Evolutionary conservation across 108 stramenopile species (phyloP), one percentile per base, ranked within the genome.

Genomic region (Schizochytrium sp.): DNA sequence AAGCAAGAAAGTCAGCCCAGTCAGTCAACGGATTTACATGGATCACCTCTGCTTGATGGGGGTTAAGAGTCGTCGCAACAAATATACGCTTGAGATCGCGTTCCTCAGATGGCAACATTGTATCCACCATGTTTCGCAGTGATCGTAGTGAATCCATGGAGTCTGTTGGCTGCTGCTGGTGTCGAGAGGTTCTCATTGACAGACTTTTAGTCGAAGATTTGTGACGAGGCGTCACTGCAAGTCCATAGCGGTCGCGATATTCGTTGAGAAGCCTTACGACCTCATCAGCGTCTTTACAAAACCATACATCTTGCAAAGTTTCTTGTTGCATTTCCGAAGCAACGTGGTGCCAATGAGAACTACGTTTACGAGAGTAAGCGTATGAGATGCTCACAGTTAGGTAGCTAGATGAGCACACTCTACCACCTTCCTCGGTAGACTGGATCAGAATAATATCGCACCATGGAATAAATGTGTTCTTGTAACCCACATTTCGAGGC

Each of bases 101-200:
- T 44, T 69, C 64, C 3, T 69, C 64, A 1, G 64, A 7, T 0
- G 64, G 64, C 12, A 69, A 44, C 64, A 69, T 69, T 7, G 64
- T 44, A 15, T 69, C 64, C 12, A 69, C 19, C 12, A 12, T 12
- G 64, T 69, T 69, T 3, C 64, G 64, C 64, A 69, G 15, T 13
- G 64, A 69, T 8, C 64, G 64, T 7, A 69, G 64, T 44, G 64
- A 69, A 44, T 69, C 64, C 64, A 69, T 69, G 64, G 64, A 69
- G 44, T 15, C 64, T 38, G 44, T 69, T 38, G 64, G 59, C 19
- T n/a, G 19, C 59, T 60, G 19, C 28, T 17, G 59, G 28, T 60
- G 17, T n/a, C 28, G 19, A 28, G 59, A 60, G 0, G 19, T n/a
- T 17, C 59, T 17, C 2, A n/a, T n/a, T 17, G 59, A n/a, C 59